Percentiles rank a stretch among this genome's conserved stretches.
phyloP scores from a whole-genome alignment of 225 moss, liverwort and hornwort genomes.

The Marchantia polymorpha region DNA sequence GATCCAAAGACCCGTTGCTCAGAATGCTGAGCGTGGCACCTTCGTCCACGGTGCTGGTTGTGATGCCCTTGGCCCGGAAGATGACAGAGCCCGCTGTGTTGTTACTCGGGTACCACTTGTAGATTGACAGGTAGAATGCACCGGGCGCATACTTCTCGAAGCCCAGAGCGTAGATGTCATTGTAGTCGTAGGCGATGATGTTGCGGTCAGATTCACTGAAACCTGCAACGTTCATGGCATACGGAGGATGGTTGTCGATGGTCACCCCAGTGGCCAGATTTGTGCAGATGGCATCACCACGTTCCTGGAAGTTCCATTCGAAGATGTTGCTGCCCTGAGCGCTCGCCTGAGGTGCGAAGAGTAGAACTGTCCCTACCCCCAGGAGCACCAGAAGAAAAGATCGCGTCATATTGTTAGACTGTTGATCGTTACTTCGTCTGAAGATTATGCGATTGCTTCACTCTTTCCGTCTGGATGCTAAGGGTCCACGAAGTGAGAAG shows the following conservation, averaged over 20 bases:
- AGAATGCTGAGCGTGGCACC: slow-evolving; percentile 5
- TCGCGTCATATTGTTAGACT: too few relatives aligned
- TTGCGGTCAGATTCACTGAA: slow-evolving; percentile 18
- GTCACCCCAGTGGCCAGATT: slow-evolving; percentile 16
- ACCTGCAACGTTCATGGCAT: slow-evolving; percentile 21
- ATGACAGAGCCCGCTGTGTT: slow-evolving; percentile 4
- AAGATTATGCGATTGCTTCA: not conserved
- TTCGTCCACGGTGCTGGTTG: slow-evolving; percentile 4
- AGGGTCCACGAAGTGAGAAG: too few relatives aligned
- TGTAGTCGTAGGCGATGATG: slow-evolving; percentile 20
- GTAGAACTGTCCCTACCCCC: not conserved
- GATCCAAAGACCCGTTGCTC: not conserved
- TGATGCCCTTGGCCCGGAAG: slow-evolving; percentile 8
- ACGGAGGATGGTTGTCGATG: slow-evolving; percentile 15
- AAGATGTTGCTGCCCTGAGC: slow-evolving; percentile 12
- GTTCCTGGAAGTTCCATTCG: slow-evolving; percentile 14
- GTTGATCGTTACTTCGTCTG: too few relatives aligned
- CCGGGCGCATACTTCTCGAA: slow-evolving; percentile 9
- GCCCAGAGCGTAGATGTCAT: slow-evolving; percentile 17
- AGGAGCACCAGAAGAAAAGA: not conserved
- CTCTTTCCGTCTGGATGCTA: too few relatives aligned
- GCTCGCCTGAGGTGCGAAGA: not conserved
- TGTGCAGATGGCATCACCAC: slow-evolving; percentile 4
- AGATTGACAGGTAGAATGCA: slow-evolving; percentile 14
- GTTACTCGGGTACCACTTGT: slow-evolving; percentile 8